phyloP scores from a whole-genome alignment of 1,284 basidiomycete genomes.

The Tausonia pullulans region DNA sequence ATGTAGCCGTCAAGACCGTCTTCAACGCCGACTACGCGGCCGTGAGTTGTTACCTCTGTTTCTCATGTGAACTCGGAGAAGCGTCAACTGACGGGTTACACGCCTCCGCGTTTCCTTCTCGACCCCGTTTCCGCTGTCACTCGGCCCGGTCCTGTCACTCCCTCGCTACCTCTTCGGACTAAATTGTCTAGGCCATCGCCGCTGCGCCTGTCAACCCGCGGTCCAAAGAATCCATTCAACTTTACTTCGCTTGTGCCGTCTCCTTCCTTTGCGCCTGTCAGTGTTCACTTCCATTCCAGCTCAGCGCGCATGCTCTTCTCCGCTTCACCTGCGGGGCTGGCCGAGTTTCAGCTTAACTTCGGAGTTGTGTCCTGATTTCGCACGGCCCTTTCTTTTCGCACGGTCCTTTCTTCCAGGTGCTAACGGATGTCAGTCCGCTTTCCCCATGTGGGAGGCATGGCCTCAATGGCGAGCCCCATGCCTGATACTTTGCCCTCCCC shows the following conservation, averaged over 20 bases:
- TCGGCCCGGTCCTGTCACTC: too few species aligned
- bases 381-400: too few species aligned
- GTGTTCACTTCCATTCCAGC: too few species aligned
- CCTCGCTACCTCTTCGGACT: neutral
- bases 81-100: neutral
- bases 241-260: constrained; percentile 5
- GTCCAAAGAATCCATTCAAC: neutral
- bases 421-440: neutral
- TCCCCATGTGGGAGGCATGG: neutral
- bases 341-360: too few species aligned
- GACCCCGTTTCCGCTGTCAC: neutral
- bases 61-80: neutral
- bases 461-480: too few species aligned
- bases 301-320: neutral
- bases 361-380: too few species aligned
- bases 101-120: too few species aligned
- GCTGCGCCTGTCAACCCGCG: constrained; percentile 4
- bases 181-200: neutral
- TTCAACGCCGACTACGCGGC: neutral
- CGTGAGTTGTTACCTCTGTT: neutral
- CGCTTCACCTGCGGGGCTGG: neutral
- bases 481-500: too few species aligned
- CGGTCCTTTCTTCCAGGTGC: neutral
- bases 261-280: constrained; percentile 1
- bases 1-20: neutral